Evolutionary conservation across 2,329 filamentous ascomycete species (phyloP).

Genomic region (Biscogniauxia sp.): DNA sequence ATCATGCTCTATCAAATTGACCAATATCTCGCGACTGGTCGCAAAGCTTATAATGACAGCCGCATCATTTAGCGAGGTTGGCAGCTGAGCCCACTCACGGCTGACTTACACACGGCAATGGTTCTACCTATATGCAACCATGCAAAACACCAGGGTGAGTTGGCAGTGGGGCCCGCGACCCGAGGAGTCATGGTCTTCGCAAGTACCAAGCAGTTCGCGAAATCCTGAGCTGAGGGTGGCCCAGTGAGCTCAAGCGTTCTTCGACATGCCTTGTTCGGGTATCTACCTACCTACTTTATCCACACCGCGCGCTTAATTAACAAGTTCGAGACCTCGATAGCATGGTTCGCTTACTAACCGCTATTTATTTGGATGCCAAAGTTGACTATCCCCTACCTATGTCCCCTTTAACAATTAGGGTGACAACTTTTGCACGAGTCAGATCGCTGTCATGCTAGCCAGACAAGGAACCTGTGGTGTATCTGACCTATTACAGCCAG

Average conservation of each 20-base stretch:
- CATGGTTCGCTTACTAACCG: not conserved
- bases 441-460: not conserved
- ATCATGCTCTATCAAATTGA: not conserved
- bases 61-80: not conserved
- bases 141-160: not conserved
- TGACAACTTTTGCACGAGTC: too few relatives aligned
- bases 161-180: not conserved
- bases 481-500: not conserved
- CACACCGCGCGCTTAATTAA: not conserved
- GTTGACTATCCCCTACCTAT: not conserved
- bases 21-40: not conserved
- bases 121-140: not conserved
- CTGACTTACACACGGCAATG: not conserved
- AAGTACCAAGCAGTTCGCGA: not conserved
- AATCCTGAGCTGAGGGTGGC: not conserved
- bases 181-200: not conserved
- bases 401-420: not conserved
- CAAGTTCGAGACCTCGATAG: not conserved
- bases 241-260: not conserved
- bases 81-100: not conserved
- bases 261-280: not conserved
- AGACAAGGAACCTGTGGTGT: not conserved
- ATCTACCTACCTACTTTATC: not conserved
- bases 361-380: not conserved
- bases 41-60: not conserved